phyloP scores from a whole-genome alignment of 2,329 filamentous ascomycete species.

The Aspergillus niger region DNA sequence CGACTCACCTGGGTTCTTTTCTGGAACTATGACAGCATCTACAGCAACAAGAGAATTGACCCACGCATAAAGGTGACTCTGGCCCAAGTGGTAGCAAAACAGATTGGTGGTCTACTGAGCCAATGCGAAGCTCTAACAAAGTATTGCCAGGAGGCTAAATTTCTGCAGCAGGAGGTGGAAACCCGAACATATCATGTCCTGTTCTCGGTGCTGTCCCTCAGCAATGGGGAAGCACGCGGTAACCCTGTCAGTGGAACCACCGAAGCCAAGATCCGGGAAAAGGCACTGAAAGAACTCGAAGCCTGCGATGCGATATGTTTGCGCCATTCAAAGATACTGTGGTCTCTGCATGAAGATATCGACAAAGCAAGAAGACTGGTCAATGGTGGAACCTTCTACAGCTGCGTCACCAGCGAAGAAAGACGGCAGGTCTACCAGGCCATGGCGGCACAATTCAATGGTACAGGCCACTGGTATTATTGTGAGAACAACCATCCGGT shows the following conservation, averaged over 20 bases:
- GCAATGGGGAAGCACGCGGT: background rate
- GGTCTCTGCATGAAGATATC: background rate
- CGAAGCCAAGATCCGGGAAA: background rate
- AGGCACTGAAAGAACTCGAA: background rate
- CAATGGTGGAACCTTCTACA: slow-evolving; percentile 12
- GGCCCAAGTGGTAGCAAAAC: background rate
- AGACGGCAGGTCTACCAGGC: slow-evolving; percentile 12
- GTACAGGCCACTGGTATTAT: slow-evolving; percentile 18
- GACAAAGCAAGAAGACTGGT: slow-evolving; percentile 6
- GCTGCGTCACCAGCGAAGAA: slow-evolving; percentile 7
- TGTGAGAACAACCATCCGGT: slow-evolving; percentile 16
- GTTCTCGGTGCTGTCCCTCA: slow-evolving; percentile 9
- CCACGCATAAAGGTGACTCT: background rate
- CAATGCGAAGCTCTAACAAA: background rate
- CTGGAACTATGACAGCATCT: background rate
- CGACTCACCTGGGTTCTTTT: slow-evolving; percentile 5
- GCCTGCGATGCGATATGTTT: slow-evolving; percentile 1
- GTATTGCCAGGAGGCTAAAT: background rate
- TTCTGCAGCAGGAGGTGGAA: slow-evolving; percentile 8
- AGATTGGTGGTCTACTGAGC: background rate
- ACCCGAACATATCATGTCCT: slow-evolving; percentile 6
- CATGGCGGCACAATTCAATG: slow-evolving; percentile 13
- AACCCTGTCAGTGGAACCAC: background rate
- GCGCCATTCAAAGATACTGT: background rate
- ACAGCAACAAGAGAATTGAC: background rate